Evolutionary conservation across 305 asterid species (phyloP).

Genomic region (Fraxinus angustifolia): DNA sequence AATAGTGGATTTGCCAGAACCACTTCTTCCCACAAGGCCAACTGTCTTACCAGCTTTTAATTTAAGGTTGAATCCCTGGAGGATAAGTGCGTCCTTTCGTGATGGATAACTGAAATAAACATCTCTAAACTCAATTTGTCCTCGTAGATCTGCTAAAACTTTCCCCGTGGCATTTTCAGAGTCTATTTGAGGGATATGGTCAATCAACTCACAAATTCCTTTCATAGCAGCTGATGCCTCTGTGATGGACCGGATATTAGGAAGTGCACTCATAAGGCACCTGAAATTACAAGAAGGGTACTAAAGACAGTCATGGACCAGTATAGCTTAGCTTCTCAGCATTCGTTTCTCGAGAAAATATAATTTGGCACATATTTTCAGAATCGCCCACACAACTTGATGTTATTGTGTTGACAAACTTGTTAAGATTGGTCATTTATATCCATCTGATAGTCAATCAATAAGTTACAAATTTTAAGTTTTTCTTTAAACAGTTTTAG

Average conservation of each 20-base stretch:
- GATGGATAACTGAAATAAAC: constrained; percentile 62
- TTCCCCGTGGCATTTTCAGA: constrained; percentile 37
- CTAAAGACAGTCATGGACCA: neutral
- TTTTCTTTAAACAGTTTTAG: neutral
- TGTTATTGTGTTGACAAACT: neutral
- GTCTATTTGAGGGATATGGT: constrained; percentile 47
- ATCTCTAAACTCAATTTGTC: constrained; percentile 55
- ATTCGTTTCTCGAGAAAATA: neutral
- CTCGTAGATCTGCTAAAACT: constrained; percentile 34
- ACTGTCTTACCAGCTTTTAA: constrained; percentile 54
- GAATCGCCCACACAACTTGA: neutral
- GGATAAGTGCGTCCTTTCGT: constrained; percentile 45
- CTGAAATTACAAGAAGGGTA: constrained; percentile 31
- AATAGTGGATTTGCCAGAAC: constrained; percentile 73
- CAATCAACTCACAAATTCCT: constrained; percentile 48
- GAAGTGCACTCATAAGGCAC: constrained; percentile 68
- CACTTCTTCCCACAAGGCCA: constrained; percentile 82
- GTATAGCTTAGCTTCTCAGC: neutral
- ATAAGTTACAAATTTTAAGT: neutral
- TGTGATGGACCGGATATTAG: constrained; percentile 52
- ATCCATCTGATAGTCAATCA: neutral
- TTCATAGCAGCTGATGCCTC: constrained; percentile 58
- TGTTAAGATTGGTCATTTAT: neutral
- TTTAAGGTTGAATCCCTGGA: constrained; percentile 45
- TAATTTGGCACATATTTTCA: neutral